A percentile compares a stretch with the other conserved stretches of the same genome.
Conservation (phyloP, 2,329 filamentous ascomycete genomes). For the Colletotrichum lupini region DNA sequence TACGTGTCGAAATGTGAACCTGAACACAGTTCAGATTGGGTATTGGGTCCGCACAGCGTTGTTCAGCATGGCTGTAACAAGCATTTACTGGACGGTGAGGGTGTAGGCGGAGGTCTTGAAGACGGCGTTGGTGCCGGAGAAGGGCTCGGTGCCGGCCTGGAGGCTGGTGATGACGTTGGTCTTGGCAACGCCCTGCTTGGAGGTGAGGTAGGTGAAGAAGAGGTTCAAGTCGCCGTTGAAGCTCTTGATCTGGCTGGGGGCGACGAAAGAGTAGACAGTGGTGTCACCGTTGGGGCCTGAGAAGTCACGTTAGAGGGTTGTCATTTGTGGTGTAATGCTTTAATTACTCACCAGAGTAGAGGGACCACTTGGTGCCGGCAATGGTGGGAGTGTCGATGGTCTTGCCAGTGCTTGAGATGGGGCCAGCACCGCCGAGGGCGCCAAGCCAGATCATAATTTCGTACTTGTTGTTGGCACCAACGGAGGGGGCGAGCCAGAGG, state of each 20-base stretch:
- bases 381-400: slow-evolving; percentile 65
- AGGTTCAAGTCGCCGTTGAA: slow-evolving; percentile 66
- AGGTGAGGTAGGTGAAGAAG: slow-evolving; percentile 65
- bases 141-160: slow-evolving; percentile 67
- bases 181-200: slow-evolving; percentile 55
- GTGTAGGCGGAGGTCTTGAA: slow-evolving; percentile 36
- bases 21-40: not conserved
- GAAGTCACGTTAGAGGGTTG: not conserved
- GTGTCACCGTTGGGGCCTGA: slow-evolving; percentile 64
- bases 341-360: slow-evolving; percentile 54
- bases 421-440: slow-evolving; percentile 38
- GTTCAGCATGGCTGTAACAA: not conserved
- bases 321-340: not conserved
- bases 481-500: slow-evolving; percentile 62
- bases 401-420: slow-evolving; percentile 56
- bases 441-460: slow-evolving; percentile 42
- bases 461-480: slow-evolving; percentile 59
- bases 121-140: slow-evolving; percentile 55
- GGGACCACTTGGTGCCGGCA: slow-evolving; percentile 61
- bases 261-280: slow-evolving; percentile 66
- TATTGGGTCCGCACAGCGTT: not conserved
- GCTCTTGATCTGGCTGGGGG: slow-evolving; percentile 50
- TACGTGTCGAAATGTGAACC: not conserved
- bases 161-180: slow-evolving; percentile 65
- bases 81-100: slow-evolving; percentile 14